phyloP scores from a whole-genome alignment of 2,329 filamentous ascomycete species.

The Spiromastix sp. region DNA sequence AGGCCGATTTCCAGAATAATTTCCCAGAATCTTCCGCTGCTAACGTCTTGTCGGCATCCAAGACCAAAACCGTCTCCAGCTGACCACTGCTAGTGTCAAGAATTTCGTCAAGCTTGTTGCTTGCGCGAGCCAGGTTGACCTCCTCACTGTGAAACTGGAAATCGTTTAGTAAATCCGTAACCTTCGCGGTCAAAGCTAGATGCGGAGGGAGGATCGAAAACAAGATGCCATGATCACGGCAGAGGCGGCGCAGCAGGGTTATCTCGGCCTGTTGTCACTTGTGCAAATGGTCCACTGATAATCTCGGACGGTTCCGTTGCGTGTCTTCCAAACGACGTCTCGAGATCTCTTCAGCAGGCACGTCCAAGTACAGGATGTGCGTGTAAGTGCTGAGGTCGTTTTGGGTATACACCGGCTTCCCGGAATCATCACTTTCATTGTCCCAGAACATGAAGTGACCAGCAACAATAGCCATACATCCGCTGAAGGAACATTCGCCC shows the following conservation, averaged over 20 bases:
- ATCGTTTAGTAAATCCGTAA: conserved; percentile 25
- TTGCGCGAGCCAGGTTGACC: conserved; percentile 26
- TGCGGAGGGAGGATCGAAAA: conserved; percentile 28
- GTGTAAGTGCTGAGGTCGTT: conserved; percentile 41
- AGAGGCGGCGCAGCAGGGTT: conserved; percentile 32
- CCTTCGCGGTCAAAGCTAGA: conserved; percentile 6
- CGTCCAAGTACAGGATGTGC: conserved; percentile 49
- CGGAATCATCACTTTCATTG: conserved; percentile 14
- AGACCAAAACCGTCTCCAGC: conserved; percentile 39
- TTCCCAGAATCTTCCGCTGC: conserved; percentile 39
- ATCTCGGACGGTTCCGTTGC: conserved; percentile 22
- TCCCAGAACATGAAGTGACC: conserved; percentile 49
- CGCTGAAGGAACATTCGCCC: conserved; percentile 23
- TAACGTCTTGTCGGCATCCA: conserved; percentile 52
- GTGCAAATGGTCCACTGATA: conserved; percentile 29
- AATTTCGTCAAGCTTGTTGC: conserved; percentile 23
- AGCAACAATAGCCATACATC: conserved; percentile 38
- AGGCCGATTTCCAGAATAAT: conserved; percentile 39
- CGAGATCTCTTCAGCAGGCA: conserved; percentile 26
- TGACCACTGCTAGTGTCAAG: conserved; percentile 13
- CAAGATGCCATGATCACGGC: conserved; percentile 36
- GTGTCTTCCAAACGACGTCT: conserved; percentile 31
- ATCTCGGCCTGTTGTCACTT: conserved; percentile 43
- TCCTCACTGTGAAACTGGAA: conserved; percentile 30
- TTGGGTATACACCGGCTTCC: conserved; percentile 30